Evolutionary conservation across 306 rosid species (phyloP).

Genomic region (Ziziphus jujuba): DNA sequence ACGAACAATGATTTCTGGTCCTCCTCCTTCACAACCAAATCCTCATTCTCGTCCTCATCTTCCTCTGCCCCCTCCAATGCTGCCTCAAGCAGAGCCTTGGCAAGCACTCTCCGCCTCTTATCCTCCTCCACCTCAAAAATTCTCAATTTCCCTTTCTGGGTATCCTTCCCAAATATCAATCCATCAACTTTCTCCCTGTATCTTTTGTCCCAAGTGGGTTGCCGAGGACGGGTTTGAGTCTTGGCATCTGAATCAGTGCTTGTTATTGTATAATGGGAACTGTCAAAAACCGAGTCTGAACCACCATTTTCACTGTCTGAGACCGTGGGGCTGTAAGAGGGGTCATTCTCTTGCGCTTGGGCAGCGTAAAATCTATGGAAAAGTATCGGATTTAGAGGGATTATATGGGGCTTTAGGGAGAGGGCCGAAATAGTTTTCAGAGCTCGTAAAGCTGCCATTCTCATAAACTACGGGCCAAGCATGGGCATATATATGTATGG

Average conservation of each 20-base stretch:
- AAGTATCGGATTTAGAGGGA: slow-evolving; percentile 6
- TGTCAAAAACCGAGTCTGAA: slow-evolving; percentile 61
- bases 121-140: slow-evolving; percentile 58
- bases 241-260: slow-evolving; percentile 28
- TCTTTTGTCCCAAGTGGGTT: slow-evolving; percentile 61
- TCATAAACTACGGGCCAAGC: slow-evolving; percentile 22
- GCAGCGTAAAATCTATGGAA: slow-evolving; percentile 50
- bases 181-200: slow-evolving; percentile 55
- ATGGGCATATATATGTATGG: neutral
- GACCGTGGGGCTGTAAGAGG: slow-evolving; percentile 22
- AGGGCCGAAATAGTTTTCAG: slow-evolving; percentile 43
- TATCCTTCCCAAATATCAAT: slow-evolving; percentile 37
- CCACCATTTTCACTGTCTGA: slow-evolving; percentile 36
- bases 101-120: slow-evolving; percentile 52
- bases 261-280: slow-evolving; percentile 53
- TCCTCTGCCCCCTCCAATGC: slow-evolving; percentile 44
- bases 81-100: slow-evolving; percentile 73
- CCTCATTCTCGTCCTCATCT: slow-evolving; percentile 32
- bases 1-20: slow-evolving; percentile 84
- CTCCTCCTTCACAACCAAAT: slow-evolving; percentile 57
- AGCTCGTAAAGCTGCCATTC: slow-evolving; percentile 71
- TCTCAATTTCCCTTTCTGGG: slow-evolving; percentile 40
- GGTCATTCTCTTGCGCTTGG: slow-evolving; percentile 54
- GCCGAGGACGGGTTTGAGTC: neutral
- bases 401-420: slow-evolving; percentile 21